Evolutionary conservation across 768 basidiomycete species (phyloP), one percentile per base, ranked within the genome.

Genomic region (Amanita subjunquillea): DNA sequence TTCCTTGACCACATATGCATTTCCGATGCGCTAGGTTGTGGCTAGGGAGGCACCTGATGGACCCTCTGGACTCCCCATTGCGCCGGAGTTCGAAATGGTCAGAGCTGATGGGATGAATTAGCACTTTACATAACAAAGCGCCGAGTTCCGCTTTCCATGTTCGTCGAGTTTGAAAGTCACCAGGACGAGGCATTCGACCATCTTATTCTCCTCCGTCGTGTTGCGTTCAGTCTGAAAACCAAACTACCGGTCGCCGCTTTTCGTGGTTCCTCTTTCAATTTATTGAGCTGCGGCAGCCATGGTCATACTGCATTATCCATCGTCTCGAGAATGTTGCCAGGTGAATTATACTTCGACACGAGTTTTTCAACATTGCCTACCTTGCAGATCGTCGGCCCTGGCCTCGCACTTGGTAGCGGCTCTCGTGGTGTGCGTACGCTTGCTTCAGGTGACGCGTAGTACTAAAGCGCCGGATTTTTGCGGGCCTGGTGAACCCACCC

Each of bases 381-480:
- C 27, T 20, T 22, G 29, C 23, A 39, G 12, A 50, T 30, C 1
- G 17, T 6, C 39, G 49, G 3, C 29, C 49, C 6, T 0, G 51
- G 5, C 62, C 62, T 51, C 60, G 62, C 20, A 66, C 54, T 9
- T 58, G 58, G 57, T 70, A 67, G 32, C 69, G 66, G 4, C 65
- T 63, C 32, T 69, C 66, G 50, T 70, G 46, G 72, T 72, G 51
- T 66, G 65, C 5, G 68, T 75, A 78, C 20, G 70, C 70, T 22
- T 62, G 17, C 17, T 17, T 17, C 61, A 2, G 62, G 43, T 0
- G 60, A 50, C 20, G 69, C 69, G 6, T 60, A 47, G 45, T 68
- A 68, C 53, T 62, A 13, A 68, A 50, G n/a, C 56, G 50, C 6
- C 67, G 67, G 17, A 77, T 46, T 40, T 69, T 67, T 22, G 2